Evolutionary conservation across 1,139 yeast genomes (phyloP).

Genomic region (Nakaseomyces sp.): DNA sequence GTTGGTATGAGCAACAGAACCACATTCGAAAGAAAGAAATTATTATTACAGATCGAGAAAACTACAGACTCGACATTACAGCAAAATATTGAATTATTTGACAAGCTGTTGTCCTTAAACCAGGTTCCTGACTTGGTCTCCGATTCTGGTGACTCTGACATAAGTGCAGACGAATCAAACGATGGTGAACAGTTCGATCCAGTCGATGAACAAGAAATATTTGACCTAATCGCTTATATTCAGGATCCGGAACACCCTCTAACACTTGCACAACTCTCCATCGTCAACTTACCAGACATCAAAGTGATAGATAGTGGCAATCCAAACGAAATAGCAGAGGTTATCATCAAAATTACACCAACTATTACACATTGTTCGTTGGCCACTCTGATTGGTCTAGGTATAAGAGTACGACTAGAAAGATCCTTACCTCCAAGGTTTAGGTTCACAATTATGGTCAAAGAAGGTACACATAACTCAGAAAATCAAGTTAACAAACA

Average conservation of each 20-base stretch:
- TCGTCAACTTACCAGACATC: slow-evolving; percentile 79
- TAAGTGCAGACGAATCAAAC: slow-evolving; percentile 15
- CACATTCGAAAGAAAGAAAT: slow-evolving; percentile 23
- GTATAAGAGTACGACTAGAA: slow-evolving; percentile 85
- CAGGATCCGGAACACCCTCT: slow-evolving; percentile 98
- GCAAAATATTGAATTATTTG: slow-evolving; percentile 24
- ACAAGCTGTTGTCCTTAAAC: slow-evolving; percentile 15
- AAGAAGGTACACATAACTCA: slow-evolving; percentile 91
- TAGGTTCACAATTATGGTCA: slow-evolving; percentile 68
- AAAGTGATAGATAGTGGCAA: slow-evolving; percentile 49
- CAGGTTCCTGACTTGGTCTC: slow-evolving; percentile 1
- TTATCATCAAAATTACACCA: slow-evolving; percentile 81
- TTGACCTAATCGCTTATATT: slow-evolving; percentile 70
- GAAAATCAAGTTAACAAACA: slow-evolving; percentile 95
- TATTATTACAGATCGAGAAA: slow-evolving; percentile 21
- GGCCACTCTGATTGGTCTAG: slow-evolving; percentile 92
- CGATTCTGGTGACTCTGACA: slow-evolving; percentile 15
- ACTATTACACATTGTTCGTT: slow-evolving; percentile 96
- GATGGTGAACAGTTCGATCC: slow-evolving; percentile 47
- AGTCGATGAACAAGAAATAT: slow-evolving; percentile 71
- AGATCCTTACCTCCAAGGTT: slow-evolving; percentile 80
- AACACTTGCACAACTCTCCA: slow-evolving; percentile 89
- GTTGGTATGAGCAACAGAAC: slow-evolving; percentile 19
- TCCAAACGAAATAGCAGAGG: slow-evolving; percentile 56
- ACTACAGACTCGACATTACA: slow-evolving; percentile 21